A percentile compares a stretch with the other conserved stretches of the same genome.
Evolutionary conservation across 2,329 filamentous ascomycete genomes (phyloP).

Genomic region (Mycocentrospora acerina): DNA sequence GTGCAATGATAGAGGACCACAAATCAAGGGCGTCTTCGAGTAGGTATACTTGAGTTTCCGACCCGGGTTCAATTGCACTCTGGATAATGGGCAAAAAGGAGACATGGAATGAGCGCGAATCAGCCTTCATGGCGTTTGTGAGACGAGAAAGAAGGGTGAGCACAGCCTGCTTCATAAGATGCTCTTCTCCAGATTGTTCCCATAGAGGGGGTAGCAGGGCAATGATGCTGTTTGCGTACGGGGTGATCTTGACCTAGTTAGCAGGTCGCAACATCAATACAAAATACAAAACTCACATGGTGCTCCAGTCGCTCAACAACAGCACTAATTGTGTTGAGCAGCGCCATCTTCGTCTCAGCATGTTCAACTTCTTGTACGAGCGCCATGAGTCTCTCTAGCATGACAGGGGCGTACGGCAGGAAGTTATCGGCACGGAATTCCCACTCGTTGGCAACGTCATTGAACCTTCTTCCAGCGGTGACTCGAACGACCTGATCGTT

Average conservation of each 20-base stretch:
- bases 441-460: conserved; percentile 78
- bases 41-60: conserved; percentile 66
- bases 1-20: conserved; percentile 76
- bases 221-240: conserved; percentile 78
- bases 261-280: neutral
- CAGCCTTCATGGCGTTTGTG: conserved; percentile 79
- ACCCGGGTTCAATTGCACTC: conserved; percentile 75
- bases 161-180: conserved; percentile 91
- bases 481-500: conserved; percentile 93
- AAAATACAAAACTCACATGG: conserved; percentile 49
- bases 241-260: conserved; percentile 51
- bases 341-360: conserved; percentile 85
- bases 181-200: conserved; percentile 81
- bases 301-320: conserved; percentile 81
- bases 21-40: conserved; percentile 90
- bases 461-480: conserved; percentile 83
- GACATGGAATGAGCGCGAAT: conserved; percentile 75
- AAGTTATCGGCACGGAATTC: conserved; percentile 76
- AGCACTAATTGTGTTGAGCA: conserved; percentile 82
- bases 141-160: conserved; percentile 81
- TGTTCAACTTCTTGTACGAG: conserved; percentile 79
- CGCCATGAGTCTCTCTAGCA: conserved; percentile 71
- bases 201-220: conserved; percentile 77
- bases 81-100: conserved; percentile 81
- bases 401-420: conserved; percentile 72